Conservation (phyloP, 768 basidiomycete genomes). For the Crassisporium funariophilum region DNA sequence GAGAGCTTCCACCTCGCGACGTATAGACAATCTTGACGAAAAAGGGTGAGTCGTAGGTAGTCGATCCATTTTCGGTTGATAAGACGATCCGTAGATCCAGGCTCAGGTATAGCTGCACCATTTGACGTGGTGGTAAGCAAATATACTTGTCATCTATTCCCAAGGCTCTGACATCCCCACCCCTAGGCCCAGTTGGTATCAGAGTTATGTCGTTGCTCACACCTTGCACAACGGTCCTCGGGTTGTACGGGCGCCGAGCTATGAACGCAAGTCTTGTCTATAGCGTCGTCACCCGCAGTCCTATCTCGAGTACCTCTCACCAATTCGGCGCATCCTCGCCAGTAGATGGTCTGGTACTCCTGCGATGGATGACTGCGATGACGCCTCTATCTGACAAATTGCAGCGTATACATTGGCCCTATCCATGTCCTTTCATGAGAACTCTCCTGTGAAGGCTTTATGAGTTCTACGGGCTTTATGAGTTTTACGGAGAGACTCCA, state of each 20-base stretch:
- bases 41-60: no score
- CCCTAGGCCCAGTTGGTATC: neutral
- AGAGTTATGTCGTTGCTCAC: no score
- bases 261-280: slow-evolving; percentile 1
- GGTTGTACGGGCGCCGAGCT: neutral
- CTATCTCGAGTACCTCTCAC: slow-evolving; percentile 14
- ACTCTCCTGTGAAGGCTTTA: neutral
- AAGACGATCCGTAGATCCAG: no score
- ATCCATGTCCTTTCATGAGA: neutral
- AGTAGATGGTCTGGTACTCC: slow-evolving; percentile 42
- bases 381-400: slow-evolving; percentile 37
- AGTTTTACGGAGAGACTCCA: neutral
- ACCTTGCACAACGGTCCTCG: no score
- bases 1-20: no score
- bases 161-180: neutral
- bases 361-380: slow-evolving; percentile 83
- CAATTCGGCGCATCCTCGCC: slow-evolving; percentile 1
- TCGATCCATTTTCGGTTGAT: no score
- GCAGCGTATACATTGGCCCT: neutral
- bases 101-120: no score
- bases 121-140: no score
- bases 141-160: no score
- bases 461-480: neutral
- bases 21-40: no score
- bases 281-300: slow-evolving; percentile 19